phyloP scores from a whole-genome alignment of 805 yeast genomes.

The Lachancea quebecensis region DNA sequence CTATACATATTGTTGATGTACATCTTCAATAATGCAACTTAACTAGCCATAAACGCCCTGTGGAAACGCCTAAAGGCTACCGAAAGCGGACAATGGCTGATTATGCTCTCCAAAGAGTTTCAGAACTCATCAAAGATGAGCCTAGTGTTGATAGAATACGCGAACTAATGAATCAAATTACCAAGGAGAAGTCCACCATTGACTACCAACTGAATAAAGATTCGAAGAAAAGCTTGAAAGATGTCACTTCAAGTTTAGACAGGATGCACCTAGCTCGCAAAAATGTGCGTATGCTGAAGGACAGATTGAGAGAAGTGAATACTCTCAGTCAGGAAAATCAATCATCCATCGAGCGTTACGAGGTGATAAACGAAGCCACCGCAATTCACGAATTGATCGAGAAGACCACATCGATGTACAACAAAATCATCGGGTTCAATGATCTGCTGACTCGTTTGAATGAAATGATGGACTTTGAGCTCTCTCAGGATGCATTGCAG shows the following conservation, averaged over 20 bases:
- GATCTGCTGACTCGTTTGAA: conserved; percentile 45
- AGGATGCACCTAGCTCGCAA: conserved; percentile 34
- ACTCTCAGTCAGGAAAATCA: conserved; percentile 48
- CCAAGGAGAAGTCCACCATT: conserved; percentile 64
- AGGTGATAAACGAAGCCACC: conserved; percentile 60
- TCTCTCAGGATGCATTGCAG: conserved; percentile 22
- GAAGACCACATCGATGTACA: conserved; percentile 58
- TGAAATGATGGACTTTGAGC: conserved; percentile 43
- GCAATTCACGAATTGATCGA: conserved; percentile 63
- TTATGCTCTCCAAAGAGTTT: conserved; percentile 25
- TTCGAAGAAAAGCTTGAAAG: conserved; percentile 56
- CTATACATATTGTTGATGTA: too few species aligned
- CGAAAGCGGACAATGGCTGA: conserved; percentile 12
- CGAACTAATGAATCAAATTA: conserved; percentile 46
- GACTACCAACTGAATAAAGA: conserved; percentile 70
- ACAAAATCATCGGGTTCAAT: conserved; percentile 52
- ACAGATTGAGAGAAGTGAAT: conserved; percentile 39
- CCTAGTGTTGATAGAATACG: conserved; percentile 50
- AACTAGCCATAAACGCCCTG: too few species aligned
- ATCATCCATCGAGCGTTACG: conserved; percentile 58
- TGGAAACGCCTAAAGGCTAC: too few species aligned
- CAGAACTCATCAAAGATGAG: conserved; percentile 34
- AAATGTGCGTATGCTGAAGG: conserved; percentile 45
- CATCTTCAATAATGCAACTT: too few species aligned
- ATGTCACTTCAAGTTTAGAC: conserved; percentile 42